A percentile compares a stretch with the other conserved stretches of the same genome.
These are phyloP conservation scores for Irpex sp. DNA, from an alignment of 1,284 basidiomycete species.

Conservation along the genomic window DNA sequence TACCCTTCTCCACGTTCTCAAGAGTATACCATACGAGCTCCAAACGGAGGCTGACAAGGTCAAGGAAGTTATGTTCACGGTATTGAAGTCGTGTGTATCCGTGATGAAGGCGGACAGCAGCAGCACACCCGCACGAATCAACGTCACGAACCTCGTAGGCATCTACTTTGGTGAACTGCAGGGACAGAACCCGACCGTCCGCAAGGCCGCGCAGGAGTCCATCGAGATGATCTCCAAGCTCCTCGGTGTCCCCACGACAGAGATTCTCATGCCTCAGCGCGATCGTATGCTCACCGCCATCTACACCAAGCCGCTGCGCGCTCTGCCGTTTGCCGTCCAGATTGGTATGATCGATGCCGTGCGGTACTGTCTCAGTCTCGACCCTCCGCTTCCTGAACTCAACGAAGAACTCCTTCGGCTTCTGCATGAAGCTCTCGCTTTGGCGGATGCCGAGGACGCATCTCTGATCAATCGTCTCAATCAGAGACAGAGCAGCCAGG, in stretches of 20 bases:
- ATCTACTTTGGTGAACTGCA: slow-evolving; percentile 91
- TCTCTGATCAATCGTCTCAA: slow-evolving; percentile 75
- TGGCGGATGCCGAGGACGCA: slow-evolving; percentile 94
- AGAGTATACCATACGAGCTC: slow-evolving; percentile 92
- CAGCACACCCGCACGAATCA: slow-evolving; percentile 41
- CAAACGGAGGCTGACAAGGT: slow-evolving; percentile 83
- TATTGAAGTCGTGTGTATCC: slow-evolving; percentile 72
- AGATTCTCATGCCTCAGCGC: slow-evolving; percentile 82
- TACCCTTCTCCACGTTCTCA: slow-evolving; percentile 89
- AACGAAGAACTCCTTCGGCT: slow-evolving; percentile 93
- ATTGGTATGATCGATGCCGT: slow-evolving; percentile 99
- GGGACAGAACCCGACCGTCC: slow-evolving; percentile 83
- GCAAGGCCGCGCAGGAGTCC: slow-evolving; percentile 81
- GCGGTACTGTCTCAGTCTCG: slow-evolving; percentile 84
- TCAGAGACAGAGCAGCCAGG: slow-evolving; percentile 78
- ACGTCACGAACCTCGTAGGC: slow-evolving; percentile 66
- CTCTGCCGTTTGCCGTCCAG: slow-evolving; percentile 93
- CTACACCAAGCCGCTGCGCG: slow-evolving; percentile 95
- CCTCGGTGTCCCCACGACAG: slow-evolving; percentile 69
- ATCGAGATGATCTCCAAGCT: slow-evolving; percentile 80
- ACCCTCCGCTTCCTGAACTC: slow-evolving; percentile 84
- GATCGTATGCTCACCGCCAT: slow-evolving; percentile 88
- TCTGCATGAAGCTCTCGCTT: slow-evolving; percentile 89
- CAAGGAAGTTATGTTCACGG: slow-evolving; percentile 72
- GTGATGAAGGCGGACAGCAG: slow-evolving; percentile 43